Base-by-base conservation (phyloP, 768 basidiomycete species). In the Rhodocollybia butyracea region DNA sequence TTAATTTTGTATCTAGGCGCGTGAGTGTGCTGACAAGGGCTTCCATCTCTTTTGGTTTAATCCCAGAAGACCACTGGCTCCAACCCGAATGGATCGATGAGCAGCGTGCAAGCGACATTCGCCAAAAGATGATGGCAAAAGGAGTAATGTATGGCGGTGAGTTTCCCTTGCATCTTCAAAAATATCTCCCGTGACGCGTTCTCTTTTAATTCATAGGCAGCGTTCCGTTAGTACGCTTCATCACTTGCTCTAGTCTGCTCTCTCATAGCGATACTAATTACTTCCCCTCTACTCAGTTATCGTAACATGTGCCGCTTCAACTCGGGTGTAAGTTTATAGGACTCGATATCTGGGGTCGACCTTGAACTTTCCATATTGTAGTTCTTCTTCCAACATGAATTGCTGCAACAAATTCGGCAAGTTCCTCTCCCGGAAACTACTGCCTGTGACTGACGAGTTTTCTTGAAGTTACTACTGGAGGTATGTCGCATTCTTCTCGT, bases 291-390 rank as follows among this genome's bases (percentile, higher is more conserved):
- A 46, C 22, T 36, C 29, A 86, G 83, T 19, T 96, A 97, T 65
- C 84, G 94, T 38, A 94, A 96, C 62, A 96, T 97, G 95, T 97
- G 95, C 70, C 84, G 95, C 10, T 98, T 86, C 72, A 93, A 95
- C 71, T 94, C 91, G 45, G 93, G 91, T 30, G 91, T 92, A 69
- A 60, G 85, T 73, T 5, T 12, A 38, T 30, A 46, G 29, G 43
- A 24, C 17, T 30, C 38, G 42, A 27, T 45, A 36, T 54, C 53
- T 58, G 57, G 57, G 55, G 57, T 46, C 51, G 21, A 54, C 60
- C 43, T 58, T 1, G 27, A 26, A 40, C 32, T 21, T 22, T 27
- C 43, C n/a, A n/a, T n/a, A n/a, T n/a, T n/a, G n/a, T 30, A 91
- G 85, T 91, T 88, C 74, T 95, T 96, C 73, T 95, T 83, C 73